These are phyloP conservation scores for Elsinoe fawcettii DNA, from an alignment of 2,329 filamentous ascomycete species.

Conservation along the genomic window DNA sequence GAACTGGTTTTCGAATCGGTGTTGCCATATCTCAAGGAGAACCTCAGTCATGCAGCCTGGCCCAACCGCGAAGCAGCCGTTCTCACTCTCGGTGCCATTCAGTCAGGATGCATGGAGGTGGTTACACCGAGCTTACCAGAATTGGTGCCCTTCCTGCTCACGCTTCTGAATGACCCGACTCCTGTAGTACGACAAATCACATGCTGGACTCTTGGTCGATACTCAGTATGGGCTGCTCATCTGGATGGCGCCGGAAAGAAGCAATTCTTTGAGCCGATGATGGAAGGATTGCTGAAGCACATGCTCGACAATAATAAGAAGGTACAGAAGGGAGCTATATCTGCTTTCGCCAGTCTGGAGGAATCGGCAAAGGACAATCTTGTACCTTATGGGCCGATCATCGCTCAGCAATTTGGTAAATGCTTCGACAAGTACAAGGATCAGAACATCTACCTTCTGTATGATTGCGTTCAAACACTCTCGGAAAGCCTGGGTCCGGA, in stretches of 20 bases:
- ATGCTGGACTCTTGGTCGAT: slow-evolving; percentile 92
- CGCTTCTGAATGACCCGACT: slow-evolving; percentile 73
- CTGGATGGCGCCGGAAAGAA: slow-evolving; percentile 61
- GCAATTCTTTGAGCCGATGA: slow-evolving; percentile 85
- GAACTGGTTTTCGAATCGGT: slow-evolving; percentile 84
- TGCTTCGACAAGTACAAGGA: slow-evolving; percentile 97
- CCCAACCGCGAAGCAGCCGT: slow-evolving; percentile 89
- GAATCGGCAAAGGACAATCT: slow-evolving; percentile 80
- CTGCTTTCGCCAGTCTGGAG: slow-evolving; percentile 90
- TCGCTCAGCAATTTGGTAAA: slow-evolving; percentile 81
- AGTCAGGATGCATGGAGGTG: slow-evolving; percentile 84
- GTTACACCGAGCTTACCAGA: slow-evolving; percentile 87
- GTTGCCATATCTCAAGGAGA: slow-evolving; percentile 83
- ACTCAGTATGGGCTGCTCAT: slow-evolving; percentile 83
- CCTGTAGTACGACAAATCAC: slow-evolving; percentile 94
- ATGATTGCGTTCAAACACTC: slow-evolving; percentile 95
- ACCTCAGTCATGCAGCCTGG: slow-evolving; percentile 84
- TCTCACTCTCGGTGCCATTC: slow-evolving; percentile 85
- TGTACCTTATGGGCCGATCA: slow-evolving; percentile 78
- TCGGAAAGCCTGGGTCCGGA: slow-evolving; percentile 82
- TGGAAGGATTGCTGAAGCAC: slow-evolving; percentile 87
- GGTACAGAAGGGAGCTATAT: slow-evolving; percentile 92
- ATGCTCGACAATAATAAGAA: slow-evolving; percentile 98
- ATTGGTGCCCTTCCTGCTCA: slow-evolving; percentile 82
- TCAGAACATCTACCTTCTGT: slow-evolving; percentile 96